A percentile compares a stretch with the other conserved stretches of the same genome.
These are phyloP conservation scores for Blastomyces emzantsi DNA, from an alignment of 2,329 filamentous ascomycete species.

Conservation along the genomic window DNA sequence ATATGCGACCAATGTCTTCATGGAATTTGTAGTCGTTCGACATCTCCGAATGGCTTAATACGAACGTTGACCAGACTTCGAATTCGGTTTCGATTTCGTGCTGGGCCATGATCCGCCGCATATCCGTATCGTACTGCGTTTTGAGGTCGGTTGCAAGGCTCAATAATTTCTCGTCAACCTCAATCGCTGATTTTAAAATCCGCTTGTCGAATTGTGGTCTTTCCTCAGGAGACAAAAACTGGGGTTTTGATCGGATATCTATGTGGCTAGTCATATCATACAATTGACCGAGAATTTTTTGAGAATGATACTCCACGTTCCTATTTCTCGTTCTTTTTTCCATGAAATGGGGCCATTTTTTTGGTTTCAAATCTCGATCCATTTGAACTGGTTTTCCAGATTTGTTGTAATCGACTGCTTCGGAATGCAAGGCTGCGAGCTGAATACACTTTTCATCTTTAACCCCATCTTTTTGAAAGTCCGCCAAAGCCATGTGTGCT, in stretches of 20 bases:
- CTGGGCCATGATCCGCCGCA: constrained; percentile 75
- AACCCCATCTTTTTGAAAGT: constrained; percentile 54
- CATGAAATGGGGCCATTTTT: constrained; percentile 78
- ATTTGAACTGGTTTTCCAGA: constrained; percentile 70
- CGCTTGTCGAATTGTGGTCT: constrained; percentile 57
- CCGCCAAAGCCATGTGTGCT: constrained; percentile 70
- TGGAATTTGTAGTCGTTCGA: constrained; percentile 76
- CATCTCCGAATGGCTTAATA: constrained; percentile 62
- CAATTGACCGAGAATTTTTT: constrained; percentile 65
- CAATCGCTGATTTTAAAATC: constrained; percentile 54
- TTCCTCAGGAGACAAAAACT: constrained; percentile 35
- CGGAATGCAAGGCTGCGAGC: constrained; percentile 73
- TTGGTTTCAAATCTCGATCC: constrained; percentile 50
- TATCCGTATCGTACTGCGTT: constrained; percentile 61
- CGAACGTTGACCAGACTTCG: constrained; percentile 82
- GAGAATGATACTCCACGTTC: constrained; percentile 54
- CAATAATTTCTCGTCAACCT: constrained; percentile 48
- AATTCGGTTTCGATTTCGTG: constrained; percentile 79
- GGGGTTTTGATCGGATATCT: constrained; percentile 64
- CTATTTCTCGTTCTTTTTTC: constrained; percentile 50
- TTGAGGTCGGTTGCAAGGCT: constrained; percentile 59
- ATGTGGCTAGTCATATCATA: constrained; percentile 66
- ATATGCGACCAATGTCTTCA: constrained; percentile 67
- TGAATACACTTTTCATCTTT: constrained; percentile 61
- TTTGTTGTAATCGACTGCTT: constrained; percentile 91